Evolutionary conservation across 441 rosid genomes (phyloP), one percentile per base, ranked within the genome.

Genomic region (Iberis amara): DNA sequence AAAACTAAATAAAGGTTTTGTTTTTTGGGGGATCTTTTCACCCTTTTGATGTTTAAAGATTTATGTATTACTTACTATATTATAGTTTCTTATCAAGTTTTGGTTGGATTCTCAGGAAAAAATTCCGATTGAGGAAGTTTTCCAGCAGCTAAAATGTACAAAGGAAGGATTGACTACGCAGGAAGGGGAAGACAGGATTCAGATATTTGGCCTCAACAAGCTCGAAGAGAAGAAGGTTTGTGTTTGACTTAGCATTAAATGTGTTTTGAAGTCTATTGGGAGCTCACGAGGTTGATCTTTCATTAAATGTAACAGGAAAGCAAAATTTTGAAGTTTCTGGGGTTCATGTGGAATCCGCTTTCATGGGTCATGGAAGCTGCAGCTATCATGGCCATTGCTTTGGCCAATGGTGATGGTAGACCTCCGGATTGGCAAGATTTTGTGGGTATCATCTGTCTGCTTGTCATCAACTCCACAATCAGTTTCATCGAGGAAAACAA

Each of bases 301-400:
- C 21, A 6, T 56, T 2, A 1, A 35, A 37, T 7, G 52, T 47
- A 36, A 56, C 70, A 89, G 95, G 97, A 89, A 76, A 86, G 85
- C 85, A 89, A 89, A 68, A 0, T 89, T 18, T 79, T 89, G 66
- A 89, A 89, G 83, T 89, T 89, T 52, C 58, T 85, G 71, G 95
- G 96, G 77, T 86, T 89, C 58, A 86, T 89, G 97, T 86, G 97
- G 95, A 89, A 89, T 59, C 94, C 95, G 5, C 78, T 89, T 28
- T 89, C 97, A 42, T 89, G 97, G 97, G 97, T 86, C 21, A 86
- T 89, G 97, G 97, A 89, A 70, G 73, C 90, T 37, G 94, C 95
- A 35, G 95, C 97, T 35, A 56, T 89, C 41, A 89, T 89, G 97
- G 94, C 97, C 27, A 86, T 89, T 72, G 97, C 78, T 11, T 71